Conservation (phyloP, 2,329 filamentous ascomycete genomes). For the Fusarium camptoceras region DNA sequence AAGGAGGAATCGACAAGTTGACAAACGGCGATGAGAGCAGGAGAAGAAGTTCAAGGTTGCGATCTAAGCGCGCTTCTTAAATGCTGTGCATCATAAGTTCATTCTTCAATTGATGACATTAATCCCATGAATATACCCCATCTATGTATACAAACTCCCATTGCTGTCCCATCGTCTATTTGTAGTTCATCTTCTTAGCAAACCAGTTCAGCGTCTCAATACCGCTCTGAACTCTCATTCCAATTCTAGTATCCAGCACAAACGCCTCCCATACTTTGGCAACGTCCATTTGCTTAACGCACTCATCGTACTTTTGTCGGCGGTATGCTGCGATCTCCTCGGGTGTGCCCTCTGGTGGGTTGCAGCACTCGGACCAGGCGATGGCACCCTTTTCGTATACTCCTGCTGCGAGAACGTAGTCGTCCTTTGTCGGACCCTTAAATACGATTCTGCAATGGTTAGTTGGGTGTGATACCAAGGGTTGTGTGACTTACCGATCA, state of each 20-base stretch:
- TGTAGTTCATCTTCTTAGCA: slow-evolving; percentile 56
- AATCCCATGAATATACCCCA: background rate
- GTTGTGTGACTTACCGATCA: slow-evolving; percentile 63
- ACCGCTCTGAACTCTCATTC: slow-evolving; percentile 77
- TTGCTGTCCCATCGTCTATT: slow-evolving; percentile 18
- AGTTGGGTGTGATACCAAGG: background rate
- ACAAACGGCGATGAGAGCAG: slow-evolving; percentile 43
- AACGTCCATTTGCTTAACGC: slow-evolving; percentile 73
- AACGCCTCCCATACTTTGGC: slow-evolving; percentile 78
- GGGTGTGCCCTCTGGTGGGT: slow-evolving; percentile 49
- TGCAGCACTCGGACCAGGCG: slow-evolving; percentile 76
- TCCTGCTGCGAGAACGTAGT: slow-evolving; percentile 78
- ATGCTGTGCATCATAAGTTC: background rate
- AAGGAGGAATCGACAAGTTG: slow-evolving; percentile 50
- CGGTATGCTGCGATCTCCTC: slow-evolving; percentile 54
- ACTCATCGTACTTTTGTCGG: slow-evolving; percentile 67
- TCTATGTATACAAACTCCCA: slow-evolving; percentile 33
- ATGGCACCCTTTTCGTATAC: slow-evolving; percentile 89
- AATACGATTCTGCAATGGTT: slow-evolving; percentile 58
- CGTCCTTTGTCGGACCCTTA: slow-evolving; percentile 72
- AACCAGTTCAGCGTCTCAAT: slow-evolving; percentile 73
- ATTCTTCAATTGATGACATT: slow-evolving; percentile 1
- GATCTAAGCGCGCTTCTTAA: slow-evolving; percentile 36
- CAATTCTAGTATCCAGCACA: slow-evolving; percentile 79
- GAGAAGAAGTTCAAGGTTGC: slow-evolving; percentile 45